Base-by-base conservation (phyloP, 2,329 filamentous ascomycete species). In the Westerdykella aurantiaca region DNA sequence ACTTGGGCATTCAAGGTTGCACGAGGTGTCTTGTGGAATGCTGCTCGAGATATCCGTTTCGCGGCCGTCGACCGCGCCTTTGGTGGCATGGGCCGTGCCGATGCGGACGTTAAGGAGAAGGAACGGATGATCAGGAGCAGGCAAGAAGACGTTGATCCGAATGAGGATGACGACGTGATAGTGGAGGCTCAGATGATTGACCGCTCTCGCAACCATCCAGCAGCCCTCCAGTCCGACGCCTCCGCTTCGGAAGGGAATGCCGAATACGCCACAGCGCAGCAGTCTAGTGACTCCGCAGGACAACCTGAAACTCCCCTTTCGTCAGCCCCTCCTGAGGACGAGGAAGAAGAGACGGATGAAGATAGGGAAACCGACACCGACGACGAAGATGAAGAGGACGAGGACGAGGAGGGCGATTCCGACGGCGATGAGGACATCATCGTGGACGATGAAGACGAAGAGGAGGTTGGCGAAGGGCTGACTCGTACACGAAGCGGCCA, bases 1-100 rank as follows among this genome's bases (percentile, higher is more conserved):
- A 81, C 79, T 54, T 85, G 82, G 82, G 78, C 72, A 4, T 67
- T 78, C 43, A 76, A 76, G 42, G 76, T 84, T 13, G 79, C 75
- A 1, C 70, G 80, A 43, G 78, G 80, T 1, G 52, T 85, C 2
- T 57, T 85, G 38, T 73, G 81, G 68, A 77, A 77, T 52, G 75
- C 75, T 16, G 74, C 72, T 0, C 73, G 74, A 48, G 73, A 71
- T 2, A 69, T 84, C 37, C 76, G 76, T 34, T 82, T 77, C 60
- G 67, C 70, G 13, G 75, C 75, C 48, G 75, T 81, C 16, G 80
- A 82, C 55, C 72, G 73, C 25, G 78, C 79, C 4, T 84, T 82
- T 63, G 80, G 81, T 25, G 81, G 81, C 0, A 60, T 77, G n/a
- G 74, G 75, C 5, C 68, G 72, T 11, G 63, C 67, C 1, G 54